phyloP scores from a whole-genome alignment of 2,329 filamentous ascomycete species.

The Botrytis hyacinthi region DNA sequence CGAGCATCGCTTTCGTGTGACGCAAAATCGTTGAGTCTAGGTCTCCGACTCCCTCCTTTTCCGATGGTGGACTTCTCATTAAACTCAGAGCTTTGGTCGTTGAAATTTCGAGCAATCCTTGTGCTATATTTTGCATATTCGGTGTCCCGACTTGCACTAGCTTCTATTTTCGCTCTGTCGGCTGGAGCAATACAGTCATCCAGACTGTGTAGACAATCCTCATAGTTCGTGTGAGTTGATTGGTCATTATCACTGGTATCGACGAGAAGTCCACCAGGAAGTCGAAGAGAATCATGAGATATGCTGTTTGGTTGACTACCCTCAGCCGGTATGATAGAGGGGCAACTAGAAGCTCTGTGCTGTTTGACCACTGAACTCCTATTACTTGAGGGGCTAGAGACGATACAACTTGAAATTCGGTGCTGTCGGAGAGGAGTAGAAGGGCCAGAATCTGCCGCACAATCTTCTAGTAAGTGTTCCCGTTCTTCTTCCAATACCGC shows the following conservation, averaged over 20 bases:
- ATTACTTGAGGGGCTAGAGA: background rate
- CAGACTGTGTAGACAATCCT: constrained; percentile 12
- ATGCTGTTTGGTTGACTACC: background rate
- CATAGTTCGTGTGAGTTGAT: constrained; percentile 3
- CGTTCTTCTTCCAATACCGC: constrained; percentile 5
- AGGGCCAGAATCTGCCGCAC: background rate
- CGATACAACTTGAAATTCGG: constrained; percentile 7
- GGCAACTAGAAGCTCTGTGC: constrained; percentile 15
- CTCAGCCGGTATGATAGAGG: background rate
- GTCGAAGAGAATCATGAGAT: constrained; percentile 2
- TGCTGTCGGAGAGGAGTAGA: constrained; percentile 14
- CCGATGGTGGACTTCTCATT: background rate
- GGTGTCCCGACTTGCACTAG: background rate
- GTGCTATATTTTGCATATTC: constrained; percentile 3
- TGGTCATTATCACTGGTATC: constrained; percentile 4
- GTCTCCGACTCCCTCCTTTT: background rate
- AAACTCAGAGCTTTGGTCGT: background rate
- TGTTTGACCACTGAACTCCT: background rate
- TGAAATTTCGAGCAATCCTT: background rate
- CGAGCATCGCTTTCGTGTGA: constrained; percentile 2
- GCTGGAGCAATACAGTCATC: constrained; percentile 14
- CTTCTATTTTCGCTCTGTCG: constrained; percentile 10
- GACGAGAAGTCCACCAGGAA: background rate
- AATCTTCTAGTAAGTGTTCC: constrained; percentile 11
- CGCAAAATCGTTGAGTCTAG: background rate